phyloP scores from a whole-genome alignment of 202 grass and related monocot species.

The Sporobolus alterniflorus region DNA sequence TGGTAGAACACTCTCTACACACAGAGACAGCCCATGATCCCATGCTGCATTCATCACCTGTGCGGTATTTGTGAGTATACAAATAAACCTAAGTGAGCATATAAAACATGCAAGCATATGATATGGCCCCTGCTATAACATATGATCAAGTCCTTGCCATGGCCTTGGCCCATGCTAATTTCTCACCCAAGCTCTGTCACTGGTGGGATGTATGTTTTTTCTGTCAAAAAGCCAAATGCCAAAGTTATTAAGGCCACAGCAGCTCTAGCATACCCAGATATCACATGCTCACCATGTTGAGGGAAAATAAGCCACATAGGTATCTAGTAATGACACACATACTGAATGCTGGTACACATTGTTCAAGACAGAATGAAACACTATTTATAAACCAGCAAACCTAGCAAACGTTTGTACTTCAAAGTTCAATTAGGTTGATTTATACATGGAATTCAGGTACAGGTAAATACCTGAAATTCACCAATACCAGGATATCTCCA shows the following conservation, averaged over 20 bases:
- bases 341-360: background rate
- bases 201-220: too few species aligned
- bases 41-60: conserved; percentile 81
- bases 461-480: conserved; percentile 93
- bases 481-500: conserved; percentile 98
- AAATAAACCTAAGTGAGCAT: background rate
- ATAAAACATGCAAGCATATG: background rate
- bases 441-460: conserved; percentile 15
- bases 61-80: conserved; percentile 3
- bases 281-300: too few species aligned
- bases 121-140: too few species aligned
- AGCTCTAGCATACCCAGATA: too few species aligned
- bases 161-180: too few species aligned
- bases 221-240: too few species aligned
- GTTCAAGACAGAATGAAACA: background rate
- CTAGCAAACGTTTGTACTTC: background rate
- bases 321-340: background rate
- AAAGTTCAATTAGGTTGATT: conserved; percentile 6
- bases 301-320: too few species aligned
- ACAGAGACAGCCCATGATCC: conserved; percentile 72
- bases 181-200: too few species aligned
- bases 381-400: background rate
- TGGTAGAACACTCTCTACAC: conserved; percentile 66
- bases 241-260: too few species aligned
- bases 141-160: too few species aligned